A percentile compares a stretch with the other conserved stretches of the same genome.
Conservation (phyloP, 805 yeast genomes). For the Metschnikowia koreensis region DNA sequence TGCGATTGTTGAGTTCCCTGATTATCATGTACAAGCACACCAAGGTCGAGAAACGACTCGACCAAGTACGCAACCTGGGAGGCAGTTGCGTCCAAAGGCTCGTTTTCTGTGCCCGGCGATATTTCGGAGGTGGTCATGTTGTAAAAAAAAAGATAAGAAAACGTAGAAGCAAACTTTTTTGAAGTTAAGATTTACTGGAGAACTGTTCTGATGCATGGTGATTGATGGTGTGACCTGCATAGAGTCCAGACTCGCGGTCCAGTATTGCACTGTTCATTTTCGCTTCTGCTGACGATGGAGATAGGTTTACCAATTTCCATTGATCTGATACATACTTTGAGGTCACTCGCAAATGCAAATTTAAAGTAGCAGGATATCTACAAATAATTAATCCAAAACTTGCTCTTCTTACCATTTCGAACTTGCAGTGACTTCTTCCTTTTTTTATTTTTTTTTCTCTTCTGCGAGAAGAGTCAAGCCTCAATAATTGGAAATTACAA, state of each 20-base stretch:
- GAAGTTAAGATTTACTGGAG: background rate
- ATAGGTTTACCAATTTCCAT: background rate
- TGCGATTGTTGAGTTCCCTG: conserved; percentile 84
- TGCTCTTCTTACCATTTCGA: too few relatives aligned
- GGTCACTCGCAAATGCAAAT: too few relatives aligned
- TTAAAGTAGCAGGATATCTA: too few relatives aligned
- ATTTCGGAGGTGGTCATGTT: conserved; percentile 34
- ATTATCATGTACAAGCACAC: conserved; percentile 89
- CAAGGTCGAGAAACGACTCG: conserved; percentile 87
- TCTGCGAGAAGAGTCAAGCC: background rate
- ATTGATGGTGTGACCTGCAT: background rate
- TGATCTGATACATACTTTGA: too few relatives aligned
- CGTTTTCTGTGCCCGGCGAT: conserved; percentile 22
- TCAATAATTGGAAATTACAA: background rate
- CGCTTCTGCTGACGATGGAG: background rate
- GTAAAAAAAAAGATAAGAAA: too few relatives aligned
- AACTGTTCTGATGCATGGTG: background rate
- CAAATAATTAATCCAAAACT: too few relatives aligned
- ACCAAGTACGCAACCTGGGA: conserved; percentile 33
- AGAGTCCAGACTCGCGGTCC: background rate
- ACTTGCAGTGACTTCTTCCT: background rate
- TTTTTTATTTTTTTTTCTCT: too few relatives aligned
- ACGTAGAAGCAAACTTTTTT: too few relatives aligned
- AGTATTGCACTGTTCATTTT: background rate
- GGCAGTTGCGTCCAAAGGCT: conserved; percentile 29